phyloP scores from a whole-genome alignment of 176 grass and related monocot genomes.

The Luzula sylvatica region DNA sequence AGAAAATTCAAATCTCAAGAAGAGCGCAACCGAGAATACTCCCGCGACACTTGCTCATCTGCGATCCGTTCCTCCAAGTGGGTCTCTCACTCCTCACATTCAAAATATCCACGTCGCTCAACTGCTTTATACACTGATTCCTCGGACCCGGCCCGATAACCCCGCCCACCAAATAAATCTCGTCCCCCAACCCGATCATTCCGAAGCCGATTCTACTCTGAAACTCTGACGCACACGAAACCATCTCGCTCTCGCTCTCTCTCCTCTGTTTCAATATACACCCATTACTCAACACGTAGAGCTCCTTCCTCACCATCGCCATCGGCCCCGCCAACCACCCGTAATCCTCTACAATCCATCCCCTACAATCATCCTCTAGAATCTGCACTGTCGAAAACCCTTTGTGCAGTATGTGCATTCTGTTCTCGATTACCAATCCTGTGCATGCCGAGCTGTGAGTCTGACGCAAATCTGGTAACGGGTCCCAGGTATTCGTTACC shows the following conservation, averaged over 20 bases:
- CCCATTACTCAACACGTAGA: conserved; percentile 83
- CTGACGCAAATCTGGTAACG: conserved; percentile 65
- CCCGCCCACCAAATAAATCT: conserved; percentile 81
- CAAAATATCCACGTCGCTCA: conserved; percentile 83
- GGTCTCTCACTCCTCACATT: conserved; percentile 70
- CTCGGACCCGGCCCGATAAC: conserved; percentile 87
- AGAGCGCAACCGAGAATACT: conserved; percentile 77
- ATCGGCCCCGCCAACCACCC: conserved; percentile 87
- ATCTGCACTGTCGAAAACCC: conserved; percentile 81
- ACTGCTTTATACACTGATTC: conserved; percentile 86
- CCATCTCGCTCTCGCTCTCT: conserved; percentile 27
- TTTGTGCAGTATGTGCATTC: conserved; percentile 92
- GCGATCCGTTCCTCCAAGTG: conserved; percentile 62
- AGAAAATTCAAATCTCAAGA: conserved; percentile 52
- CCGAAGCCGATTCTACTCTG: conserved; percentile 90
- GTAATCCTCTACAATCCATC: conserved; percentile 76
- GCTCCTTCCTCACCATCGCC: conserved; percentile 65
- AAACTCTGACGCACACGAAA: conserved; percentile 74
- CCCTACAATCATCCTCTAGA: conserved; percentile 50
- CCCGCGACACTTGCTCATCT: conserved; percentile 75
- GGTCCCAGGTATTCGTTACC: conserved; percentile 56
- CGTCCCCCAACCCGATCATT: conserved; percentile 67
- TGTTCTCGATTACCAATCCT: conserved; percentile 71
- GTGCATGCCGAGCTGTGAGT: conserved; percentile 86
- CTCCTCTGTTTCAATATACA: conserved; percentile 83